phyloP scores from a whole-genome alignment of 2,329 filamentous ascomycete genomes.

The Canariomyces notabilis region DNA sequence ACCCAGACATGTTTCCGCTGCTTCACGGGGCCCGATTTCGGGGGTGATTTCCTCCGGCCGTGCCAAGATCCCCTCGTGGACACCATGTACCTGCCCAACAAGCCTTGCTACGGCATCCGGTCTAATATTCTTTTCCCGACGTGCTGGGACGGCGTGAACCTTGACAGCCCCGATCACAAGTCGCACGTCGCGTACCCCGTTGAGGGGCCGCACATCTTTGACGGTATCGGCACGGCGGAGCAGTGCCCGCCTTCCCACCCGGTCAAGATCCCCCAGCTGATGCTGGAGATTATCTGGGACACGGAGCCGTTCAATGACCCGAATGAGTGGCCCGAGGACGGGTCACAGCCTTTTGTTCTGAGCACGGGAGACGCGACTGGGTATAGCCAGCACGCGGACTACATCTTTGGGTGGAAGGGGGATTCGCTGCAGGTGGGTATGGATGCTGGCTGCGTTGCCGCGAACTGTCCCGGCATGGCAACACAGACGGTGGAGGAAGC shows the following conservation, averaged over 20 bases:
- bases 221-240: conserved; percentile 28
- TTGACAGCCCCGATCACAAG: conserved; percentile 42
- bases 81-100: conserved; percentile 32
- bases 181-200: conserved; percentile 36
- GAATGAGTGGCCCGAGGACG: conserved; percentile 33
- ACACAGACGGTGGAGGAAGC: conserved; percentile 32
- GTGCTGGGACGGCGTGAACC: conserved; percentile 45
- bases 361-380: conserved; percentile 34
- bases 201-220: conserved; percentile 36
- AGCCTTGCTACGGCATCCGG: conserved; percentile 39
- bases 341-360: conserved; percentile 32
- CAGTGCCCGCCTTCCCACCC: conserved; percentile 33
- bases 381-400: conserved; percentile 37
- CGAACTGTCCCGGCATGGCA: conserved; percentile 27
- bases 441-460: conserved; percentile 22
- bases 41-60: conserved; percentile 37
- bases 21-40: conserved; percentile 38
- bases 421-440: conserved; percentile 33
- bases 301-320: conserved; percentile 34
- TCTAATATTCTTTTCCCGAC: conserved; percentile 42
- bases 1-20: conserved; percentile 38
- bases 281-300: conserved; percentile 43
- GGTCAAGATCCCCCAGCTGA: conserved; percentile 39
- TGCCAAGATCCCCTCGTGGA: conserved; percentile 30
- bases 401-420: conserved; percentile 35